A percentile compares a stretch with the other conserved stretches of the same genome.
Evolutionary conservation across 208 protist genomes (phyloP).

Genomic region (Crithidia expoeki): DNA sequence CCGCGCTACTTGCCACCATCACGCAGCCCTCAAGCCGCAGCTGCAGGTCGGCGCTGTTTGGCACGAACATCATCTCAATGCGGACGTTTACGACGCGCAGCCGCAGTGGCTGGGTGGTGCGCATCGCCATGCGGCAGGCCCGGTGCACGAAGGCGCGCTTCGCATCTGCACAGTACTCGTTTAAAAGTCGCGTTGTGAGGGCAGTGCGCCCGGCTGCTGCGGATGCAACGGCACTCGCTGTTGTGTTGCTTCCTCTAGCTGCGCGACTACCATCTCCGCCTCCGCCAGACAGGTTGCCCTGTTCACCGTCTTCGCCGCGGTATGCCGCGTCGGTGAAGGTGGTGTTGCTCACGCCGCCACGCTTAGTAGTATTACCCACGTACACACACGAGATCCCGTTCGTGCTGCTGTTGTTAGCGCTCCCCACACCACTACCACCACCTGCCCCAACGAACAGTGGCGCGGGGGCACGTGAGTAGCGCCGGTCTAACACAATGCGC

Average conservation of each 20-base stretch:
- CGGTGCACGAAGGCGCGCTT: constrained; percentile 77
- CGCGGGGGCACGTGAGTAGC: constrained; percentile 48
- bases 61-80: constrained; percentile 74
- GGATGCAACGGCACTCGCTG: background rate
- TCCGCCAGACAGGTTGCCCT: background rate
- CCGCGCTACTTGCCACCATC: constrained; percentile 51
- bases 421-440: constrained; percentile 1
- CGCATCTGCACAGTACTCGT: constrained; percentile 82
- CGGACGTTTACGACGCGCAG: constrained; percentile 69
- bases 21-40: constrained; percentile 81
- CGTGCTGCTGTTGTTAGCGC: constrained; percentile 2
- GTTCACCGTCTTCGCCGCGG: background rate
- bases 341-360: background rate
- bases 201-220: constrained; percentile 30
- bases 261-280: constrained; percentile 7
- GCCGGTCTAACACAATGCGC: constrained; percentile 67
- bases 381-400: background rate
- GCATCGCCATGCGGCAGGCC: constrained; percentile 71
- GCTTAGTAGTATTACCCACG: background rate
- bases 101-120: constrained; percentile 36
- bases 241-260: background rate
- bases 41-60: constrained; percentile 76
- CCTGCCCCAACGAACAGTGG: background rate
- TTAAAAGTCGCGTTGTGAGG: constrained; percentile 59
- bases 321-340: background rate